Evolutionary conservation across 2,329 filamentous ascomycete species (phyloP).

Genomic region (Orbilia quercus): DNA sequence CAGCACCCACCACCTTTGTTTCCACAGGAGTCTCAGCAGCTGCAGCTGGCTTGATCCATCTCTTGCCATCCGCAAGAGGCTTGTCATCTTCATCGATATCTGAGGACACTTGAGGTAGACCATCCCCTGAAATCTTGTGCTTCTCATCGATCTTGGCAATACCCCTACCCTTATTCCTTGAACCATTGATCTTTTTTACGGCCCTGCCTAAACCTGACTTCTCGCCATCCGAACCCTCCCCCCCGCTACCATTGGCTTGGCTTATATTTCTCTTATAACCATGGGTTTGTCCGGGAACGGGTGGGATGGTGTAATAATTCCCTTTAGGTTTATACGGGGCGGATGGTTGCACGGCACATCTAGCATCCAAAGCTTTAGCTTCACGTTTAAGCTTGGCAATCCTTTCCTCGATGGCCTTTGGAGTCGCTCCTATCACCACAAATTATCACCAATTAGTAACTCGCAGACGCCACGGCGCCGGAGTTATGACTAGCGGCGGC

Average conservation of each 20-base stretch:
- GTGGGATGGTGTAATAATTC: conserved; percentile 46
- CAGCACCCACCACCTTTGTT: conserved; percentile 3
- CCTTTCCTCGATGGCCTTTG: conserved; percentile 60
- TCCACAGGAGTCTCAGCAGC: neutral
- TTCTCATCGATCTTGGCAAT: conserved; percentile 8
- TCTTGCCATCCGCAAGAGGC: neutral
- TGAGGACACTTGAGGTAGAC: neutral
- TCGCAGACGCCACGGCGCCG: neutral
- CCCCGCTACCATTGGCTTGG: conserved; percentile 10
- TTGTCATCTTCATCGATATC: neutral
- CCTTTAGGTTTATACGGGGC: conserved; percentile 50
- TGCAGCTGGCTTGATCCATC: no score
- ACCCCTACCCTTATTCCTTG: conserved; percentile 20
- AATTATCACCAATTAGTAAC: neutral
- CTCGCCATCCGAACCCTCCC: conserved; percentile 26
- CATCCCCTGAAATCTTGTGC: neutral
- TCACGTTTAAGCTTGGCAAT: conserved; percentile 61
- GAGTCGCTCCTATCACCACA: conserved; percentile 57
- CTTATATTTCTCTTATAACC: conserved; percentile 38
- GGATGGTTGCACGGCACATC: conserved; percentile 47
- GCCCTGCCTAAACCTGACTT: conserved; percentile 1
- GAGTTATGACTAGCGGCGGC: neutral
- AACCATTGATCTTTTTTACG: conserved; percentile 19
- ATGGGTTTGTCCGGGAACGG: conserved; percentile 33
- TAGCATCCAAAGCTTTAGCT: conserved; percentile 58